These are phyloP conservation scores for Aspergillus nanangensis DNA, from an alignment of 495 filamentous ascomycete genomes.

Conservation along the genomic window DNA sequence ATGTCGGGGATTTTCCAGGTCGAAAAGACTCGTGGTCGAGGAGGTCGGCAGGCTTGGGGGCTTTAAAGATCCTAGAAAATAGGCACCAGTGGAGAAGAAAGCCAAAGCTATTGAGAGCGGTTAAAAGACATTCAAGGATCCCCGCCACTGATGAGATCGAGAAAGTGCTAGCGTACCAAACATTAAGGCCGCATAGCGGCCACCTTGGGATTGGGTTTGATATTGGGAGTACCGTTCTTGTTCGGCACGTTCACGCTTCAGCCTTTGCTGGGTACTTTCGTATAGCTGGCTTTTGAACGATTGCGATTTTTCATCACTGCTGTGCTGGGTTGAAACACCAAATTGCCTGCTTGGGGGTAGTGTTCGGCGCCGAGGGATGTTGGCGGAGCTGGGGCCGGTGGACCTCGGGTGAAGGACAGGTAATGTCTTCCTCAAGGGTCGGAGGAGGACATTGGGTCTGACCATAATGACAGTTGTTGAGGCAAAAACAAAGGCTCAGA, in stretches of 20 bases:
- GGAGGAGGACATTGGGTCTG: no score
- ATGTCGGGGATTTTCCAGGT: conserved; percentile 58
- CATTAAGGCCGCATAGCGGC: conserved; percentile 56
- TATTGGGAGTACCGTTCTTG: conserved; percentile 59
- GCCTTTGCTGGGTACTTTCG: conserved; percentile 71
- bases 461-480: no score
- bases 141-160: neutral
- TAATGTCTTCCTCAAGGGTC: no score
- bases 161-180: conserved; percentile 49
- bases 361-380: conserved; percentile 1
- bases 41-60: conserved; percentile 53
- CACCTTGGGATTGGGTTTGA: conserved; percentile 46
- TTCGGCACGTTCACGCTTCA: conserved; percentile 69
- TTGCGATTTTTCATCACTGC: conserved; percentile 26
- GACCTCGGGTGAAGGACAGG: no score
- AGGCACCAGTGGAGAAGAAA: conserved; percentile 59
- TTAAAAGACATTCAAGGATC: conserved; percentile 5
- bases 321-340: conserved; percentile 13
- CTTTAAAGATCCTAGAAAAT: conserved; percentile 63
- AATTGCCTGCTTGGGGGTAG: conserved; percentile 19
- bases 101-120: conserved; percentile 43
- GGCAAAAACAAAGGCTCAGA: no score
- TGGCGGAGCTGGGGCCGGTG: no score
- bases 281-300: conserved; percentile 86
- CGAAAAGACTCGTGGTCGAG: conserved; percentile 70